Base-by-base conservation (phyloP, 2,329 filamentous ascomycete species). In the Hymenoscyphus albidus region DNA sequence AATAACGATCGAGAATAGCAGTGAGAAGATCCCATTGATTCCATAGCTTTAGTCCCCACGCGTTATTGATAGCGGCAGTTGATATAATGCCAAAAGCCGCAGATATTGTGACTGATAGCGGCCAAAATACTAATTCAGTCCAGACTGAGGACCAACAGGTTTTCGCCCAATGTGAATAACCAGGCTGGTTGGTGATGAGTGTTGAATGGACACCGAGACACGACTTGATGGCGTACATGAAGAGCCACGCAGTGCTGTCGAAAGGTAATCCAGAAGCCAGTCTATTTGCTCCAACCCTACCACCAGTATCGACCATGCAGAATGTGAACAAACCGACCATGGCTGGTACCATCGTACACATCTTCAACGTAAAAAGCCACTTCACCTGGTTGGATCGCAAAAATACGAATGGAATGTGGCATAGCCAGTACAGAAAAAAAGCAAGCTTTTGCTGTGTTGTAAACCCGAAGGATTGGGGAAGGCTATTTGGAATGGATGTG, bases 301-400 rank as follows among this genome's bases (percentile, higher is more conserved):
- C 76, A 10, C 74, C 70, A 0, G 76, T 77, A 64, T 74, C 75
- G 22, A 69, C 71, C 70, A 77, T 75, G 65, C 74, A 76, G 62
- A 74, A 77, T 44, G 77, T 74, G 68, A 77, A 75, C 18, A 76
- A 61, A 10, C 75, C 73, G 58, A 74, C 70, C 14, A 76, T 70
- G 13, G 74, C 71, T 16, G 74, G 73, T 12, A 77, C 62, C 59
- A 74, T 74, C 64, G 78, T 72, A 32, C 74, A 68, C 12, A 73
- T 75, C 67, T 80, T 80, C 72, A 79, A 72, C 64, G 73, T 76
- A 72, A 80, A 80, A 70, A 80, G 77, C 65, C 73, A 73, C 22
- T 72, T 70, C 48, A 80, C 67, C 67, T 79, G 76, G 66, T 80
- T 59, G 65, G 78, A 78, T 12, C 78, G 74, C 62, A 79, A 73